These are phyloP conservation scores for Zygnema circumcarinatum DNA, from an alignment of 139 green algal species.

Conservation along the genomic window DNA sequence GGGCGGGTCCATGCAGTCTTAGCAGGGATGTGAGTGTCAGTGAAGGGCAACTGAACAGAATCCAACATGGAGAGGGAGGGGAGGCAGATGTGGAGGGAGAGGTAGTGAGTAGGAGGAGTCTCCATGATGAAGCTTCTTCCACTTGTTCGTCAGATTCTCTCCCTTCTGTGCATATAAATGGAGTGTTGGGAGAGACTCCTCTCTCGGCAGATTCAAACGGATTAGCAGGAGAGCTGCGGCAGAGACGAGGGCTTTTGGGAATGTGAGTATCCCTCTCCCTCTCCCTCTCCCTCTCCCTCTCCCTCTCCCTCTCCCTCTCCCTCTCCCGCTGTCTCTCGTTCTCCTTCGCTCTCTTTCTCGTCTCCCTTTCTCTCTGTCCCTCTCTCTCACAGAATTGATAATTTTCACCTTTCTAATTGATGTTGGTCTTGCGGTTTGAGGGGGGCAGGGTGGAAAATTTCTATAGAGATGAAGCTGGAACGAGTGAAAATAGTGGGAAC, in stretches of 20 bases:
- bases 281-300: constrained; percentile 8
- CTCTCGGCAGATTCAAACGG: neutral
- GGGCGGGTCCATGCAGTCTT: neutral
- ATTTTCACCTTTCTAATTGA: too few species aligned
- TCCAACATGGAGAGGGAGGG: neutral
- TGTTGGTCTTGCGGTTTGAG: neutral
- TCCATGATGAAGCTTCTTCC: neutral
- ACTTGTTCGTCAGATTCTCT: neutral
- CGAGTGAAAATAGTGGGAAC: neutral
- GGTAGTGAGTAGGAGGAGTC: neutral
- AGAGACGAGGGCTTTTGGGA: neutral
- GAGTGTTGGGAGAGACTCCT: neutral
- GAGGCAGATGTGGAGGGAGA: neutral
- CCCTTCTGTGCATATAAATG: neutral
- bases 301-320: constrained; percentile 6
- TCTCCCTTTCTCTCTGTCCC: too few species aligned
- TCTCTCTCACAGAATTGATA: too few species aligned
- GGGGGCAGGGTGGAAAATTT: neutral
- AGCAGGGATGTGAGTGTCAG: neutral
- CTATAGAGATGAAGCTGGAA: neutral
- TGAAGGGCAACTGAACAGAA: neutral
- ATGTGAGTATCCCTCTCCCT: neutral
- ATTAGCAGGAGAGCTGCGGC: neutral
- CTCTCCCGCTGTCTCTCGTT: too few species aligned
- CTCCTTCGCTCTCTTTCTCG: too few species aligned